Base-by-base conservation (phyloP, 2,329 filamentous ascomycete genomes). In the Claviceps monticola region DNA sequence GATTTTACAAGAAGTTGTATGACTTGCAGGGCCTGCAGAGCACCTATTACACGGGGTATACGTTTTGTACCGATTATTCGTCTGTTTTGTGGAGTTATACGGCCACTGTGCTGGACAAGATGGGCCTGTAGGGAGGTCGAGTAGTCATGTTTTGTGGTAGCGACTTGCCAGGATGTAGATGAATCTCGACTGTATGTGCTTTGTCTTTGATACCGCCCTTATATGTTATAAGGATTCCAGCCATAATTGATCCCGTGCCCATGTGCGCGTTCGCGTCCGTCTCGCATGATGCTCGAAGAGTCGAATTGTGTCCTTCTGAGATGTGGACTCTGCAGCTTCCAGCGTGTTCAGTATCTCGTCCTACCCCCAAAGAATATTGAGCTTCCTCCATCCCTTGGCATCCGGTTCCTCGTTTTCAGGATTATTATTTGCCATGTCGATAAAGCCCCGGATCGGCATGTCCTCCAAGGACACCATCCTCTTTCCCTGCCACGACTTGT, bases 401-500 rank as follows among this genome's bases (percentile, higher is more conserved):
- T n/a, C 48, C 5, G 51, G 51, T 7, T 46, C 46, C 4, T 52
- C 23, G 9, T 23, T 39, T 46, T 55, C 56, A 5, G 55, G 55
- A 38, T 53, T 51, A 16, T 38, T 34, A 3, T 53, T 46, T 17
- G 56, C 56, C 39, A 58, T 51, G 16, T 53, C 49, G 23, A 58
- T 16, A n/a, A 58, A 59, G 8, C 48, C 50, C 4, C 51, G 56
- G 37, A 59, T 59, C 13, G 57, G 56, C 49, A 59, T 57, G 6
- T 56, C 53, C 9, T 54, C 34, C 26, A 58, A 29, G 8, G 56
- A 46, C 21, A 58, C 52, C 34, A 60, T 11, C 46, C 53, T 55
- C 3, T 57, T 57, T 46, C 53, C 53, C 17, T 49, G 29, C 58
- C 63, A 62, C n/a, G 71, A 21, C 66, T 79, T 79, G 66, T 82